A percentile compares a stretch with the other conserved stretches of the same genome.
These are phyloP conservation scores for Periconia macrospinosa DNA, from an alignment of 2,329 filamentous ascomycete species.

Conservation along the genomic window DNA sequence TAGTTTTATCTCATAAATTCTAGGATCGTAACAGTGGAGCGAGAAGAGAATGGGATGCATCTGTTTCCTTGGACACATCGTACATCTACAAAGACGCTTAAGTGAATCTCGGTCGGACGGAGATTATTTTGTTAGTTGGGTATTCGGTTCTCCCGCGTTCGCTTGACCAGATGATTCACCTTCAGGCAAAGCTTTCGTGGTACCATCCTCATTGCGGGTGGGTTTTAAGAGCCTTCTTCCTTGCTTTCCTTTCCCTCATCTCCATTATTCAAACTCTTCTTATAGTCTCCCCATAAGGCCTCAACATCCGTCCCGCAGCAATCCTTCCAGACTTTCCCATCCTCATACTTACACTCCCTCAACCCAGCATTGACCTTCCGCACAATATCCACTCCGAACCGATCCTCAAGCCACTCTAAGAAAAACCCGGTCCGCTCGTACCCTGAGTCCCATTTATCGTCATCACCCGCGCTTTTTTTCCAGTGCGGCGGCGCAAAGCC, in stretches of 20 bases:
- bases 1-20: too few relatives aligned
- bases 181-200: background rate
- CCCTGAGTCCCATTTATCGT: conserved; percentile 73
- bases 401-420: conserved; percentile 77
- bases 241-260: background rate
- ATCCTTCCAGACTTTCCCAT: conserved; percentile 67
- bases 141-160: background rate
- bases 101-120: background rate
- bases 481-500: conserved; percentile 80
- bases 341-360: conserved; percentile 63
- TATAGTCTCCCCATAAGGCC: conserved; percentile 76
- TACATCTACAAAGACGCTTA: background rate
- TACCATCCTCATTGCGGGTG: background rate
- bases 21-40: too few relatives aligned
- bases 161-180: background rate
- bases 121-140: background rate
- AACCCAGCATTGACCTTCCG: conserved; percentile 68
- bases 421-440: conserved; percentile 94
- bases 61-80: too few relatives aligned
- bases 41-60: too few relatives aligned
- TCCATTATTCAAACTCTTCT: conserved; percentile 46
- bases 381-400: conserved; percentile 55
- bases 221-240: background rate
- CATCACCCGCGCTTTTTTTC: conserved; percentile 60
- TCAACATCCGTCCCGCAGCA: conserved; percentile 68